These are phyloP conservation scores for Lophiotrema nucula DNA, from an alignment of 495 filamentous ascomycete species.

Conservation along the genomic window DNA sequence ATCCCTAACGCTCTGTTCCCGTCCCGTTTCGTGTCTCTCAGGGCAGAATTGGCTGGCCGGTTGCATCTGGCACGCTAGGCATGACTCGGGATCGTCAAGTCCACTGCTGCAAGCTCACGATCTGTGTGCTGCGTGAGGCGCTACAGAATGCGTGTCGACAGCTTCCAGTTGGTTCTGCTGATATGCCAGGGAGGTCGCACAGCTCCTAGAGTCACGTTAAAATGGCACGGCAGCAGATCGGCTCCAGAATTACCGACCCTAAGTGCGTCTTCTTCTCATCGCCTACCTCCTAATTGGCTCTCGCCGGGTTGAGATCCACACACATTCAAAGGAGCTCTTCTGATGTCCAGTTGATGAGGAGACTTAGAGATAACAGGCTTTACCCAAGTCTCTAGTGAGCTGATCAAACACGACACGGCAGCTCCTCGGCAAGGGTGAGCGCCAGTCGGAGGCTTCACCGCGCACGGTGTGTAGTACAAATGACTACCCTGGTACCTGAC, in stretches of 20 bases:
- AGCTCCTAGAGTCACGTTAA: conserved; percentile 28
- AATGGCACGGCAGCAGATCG: conserved; percentile 24
- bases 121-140: conserved; percentile 19
- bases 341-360: too few species aligned
- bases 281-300: too few species aligned
- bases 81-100: conserved; percentile 9
- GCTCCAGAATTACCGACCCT: too few species aligned
- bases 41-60: conserved; percentile 8
- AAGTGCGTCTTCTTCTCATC: too few species aligned
- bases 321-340: too few species aligned
- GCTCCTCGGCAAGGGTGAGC: conserved; percentile 6
- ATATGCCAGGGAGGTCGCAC: conserved; percentile 28
- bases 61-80: conserved; percentile 15
- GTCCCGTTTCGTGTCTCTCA: conserved; percentile 27
- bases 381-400: too few species aligned
- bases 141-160: neutral
- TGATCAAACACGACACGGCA: too few species aligned
- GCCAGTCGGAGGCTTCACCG: conserved; percentile 19
- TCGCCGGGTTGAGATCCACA: too few species aligned
- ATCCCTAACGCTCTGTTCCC: conserved; percentile 1
- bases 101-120: conserved; percentile 6
- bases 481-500: too few species aligned
- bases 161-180: neutral
- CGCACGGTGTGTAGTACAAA: conserved; percentile 1
- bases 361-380: too few species aligned